Percentiles rank a stretch among this genome's conserved stretches.
Conservation (phyloP, 805 yeast genomes). For the Osmozyma mogii region DNA sequence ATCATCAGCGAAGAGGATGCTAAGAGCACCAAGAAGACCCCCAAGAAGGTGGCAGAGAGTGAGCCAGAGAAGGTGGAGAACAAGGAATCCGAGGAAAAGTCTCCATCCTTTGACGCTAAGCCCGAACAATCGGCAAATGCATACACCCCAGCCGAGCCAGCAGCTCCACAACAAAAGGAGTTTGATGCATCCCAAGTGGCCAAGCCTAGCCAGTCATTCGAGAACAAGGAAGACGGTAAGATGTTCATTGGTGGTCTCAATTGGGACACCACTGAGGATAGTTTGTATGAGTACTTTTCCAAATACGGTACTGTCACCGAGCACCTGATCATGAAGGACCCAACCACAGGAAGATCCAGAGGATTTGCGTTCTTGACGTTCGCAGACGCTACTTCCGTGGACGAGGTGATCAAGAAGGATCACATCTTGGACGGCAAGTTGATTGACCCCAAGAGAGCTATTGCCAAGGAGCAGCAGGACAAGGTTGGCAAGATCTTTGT, state of each 20-base stretch:
- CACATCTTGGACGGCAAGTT: conserved; percentile 92
- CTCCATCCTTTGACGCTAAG: conserved; percentile 8
- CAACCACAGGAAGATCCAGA: conserved; percentile 77
- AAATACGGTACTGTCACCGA: conserved; percentile 87
- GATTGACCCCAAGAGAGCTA: conserved; percentile 95
- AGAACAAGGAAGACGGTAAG: conserved; percentile 64
- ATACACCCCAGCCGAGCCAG: too few relatives aligned
- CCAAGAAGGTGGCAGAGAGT: too few relatives aligned
- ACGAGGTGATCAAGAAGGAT: conserved; percentile 75
- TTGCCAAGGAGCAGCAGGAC: conserved; percentile 95
- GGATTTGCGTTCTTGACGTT: conserved; percentile 95
- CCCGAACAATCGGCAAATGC: too few relatives aligned
- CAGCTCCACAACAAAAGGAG: too few relatives aligned
- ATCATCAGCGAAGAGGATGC: conserved; percentile 20
- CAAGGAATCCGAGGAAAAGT: too few relatives aligned
- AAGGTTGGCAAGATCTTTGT: conserved; percentile 94
- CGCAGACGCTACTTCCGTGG: conserved; percentile 72
- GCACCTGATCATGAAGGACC: conserved; percentile 88
- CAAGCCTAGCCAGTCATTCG: conserved; percentile 16
- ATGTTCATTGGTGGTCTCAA: conserved; percentile 96
- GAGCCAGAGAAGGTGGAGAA: too few relatives aligned
- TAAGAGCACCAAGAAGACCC: too few relatives aligned
- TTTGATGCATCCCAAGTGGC: conserved; percentile 2
- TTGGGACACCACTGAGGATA: conserved; percentile 95
- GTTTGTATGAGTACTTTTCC: conserved; percentile 70